Conservation (phyloP, 108 stramenopile species). For the Nannochloropsis salina region DNA sequence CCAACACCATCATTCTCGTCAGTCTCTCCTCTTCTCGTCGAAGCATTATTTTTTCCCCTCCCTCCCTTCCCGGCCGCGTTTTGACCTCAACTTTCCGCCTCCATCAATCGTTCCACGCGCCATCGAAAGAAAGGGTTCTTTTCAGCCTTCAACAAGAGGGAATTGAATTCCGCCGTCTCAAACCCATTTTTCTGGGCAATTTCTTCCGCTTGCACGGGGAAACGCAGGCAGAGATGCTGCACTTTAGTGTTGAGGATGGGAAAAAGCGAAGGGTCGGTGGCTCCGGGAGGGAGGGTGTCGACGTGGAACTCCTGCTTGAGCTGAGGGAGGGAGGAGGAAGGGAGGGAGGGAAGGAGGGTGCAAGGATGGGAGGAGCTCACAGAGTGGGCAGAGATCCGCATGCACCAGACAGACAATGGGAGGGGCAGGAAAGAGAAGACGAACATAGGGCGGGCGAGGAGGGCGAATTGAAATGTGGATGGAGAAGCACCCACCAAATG, state of each 20-base stretch:
- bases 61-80: neutral
- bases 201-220: neutral
- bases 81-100: neutral
- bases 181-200: neutral
- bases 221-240: neutral
- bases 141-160: neutral
- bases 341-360: neutral
- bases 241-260: slow-evolving; percentile 12
- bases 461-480: neutral
- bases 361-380: neutral
- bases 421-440: neutral
- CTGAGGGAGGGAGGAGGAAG: neutral
- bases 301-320: slow-evolving; percentile 5
- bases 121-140: neutral
- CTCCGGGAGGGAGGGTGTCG: neutral
- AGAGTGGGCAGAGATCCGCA: no score
- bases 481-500: neutral
- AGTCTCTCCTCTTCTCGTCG: neutral
- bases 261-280: slow-evolving; percentile 3
- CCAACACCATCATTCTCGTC: neutral
- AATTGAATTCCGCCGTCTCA: neutral
- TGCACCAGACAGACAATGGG: no score
- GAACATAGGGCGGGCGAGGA: no score
- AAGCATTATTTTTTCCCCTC: neutral
- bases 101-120: slow-evolving; percentile 17